phyloP scores from a whole-genome alignment of 495 filamentous ascomycete species.

The Aspergillus heteromorphus region DNA sequence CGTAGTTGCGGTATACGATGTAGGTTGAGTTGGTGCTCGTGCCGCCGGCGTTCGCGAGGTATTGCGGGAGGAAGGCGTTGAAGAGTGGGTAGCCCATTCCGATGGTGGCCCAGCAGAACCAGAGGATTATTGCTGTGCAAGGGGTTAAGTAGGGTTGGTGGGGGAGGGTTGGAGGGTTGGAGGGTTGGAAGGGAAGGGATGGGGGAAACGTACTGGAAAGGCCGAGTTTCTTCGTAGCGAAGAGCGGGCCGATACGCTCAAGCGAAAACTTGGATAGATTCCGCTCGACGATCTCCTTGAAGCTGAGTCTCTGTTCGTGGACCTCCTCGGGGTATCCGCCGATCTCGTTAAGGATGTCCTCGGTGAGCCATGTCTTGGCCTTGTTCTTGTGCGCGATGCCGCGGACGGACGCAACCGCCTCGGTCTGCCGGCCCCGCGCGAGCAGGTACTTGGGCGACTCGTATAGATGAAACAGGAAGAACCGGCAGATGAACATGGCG shows the following conservation, averaged over 20 bases:
- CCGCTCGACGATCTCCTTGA: constrained; percentile 41
- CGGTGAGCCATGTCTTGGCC: constrained; percentile 48
- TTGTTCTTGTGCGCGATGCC: constrained; percentile 52
- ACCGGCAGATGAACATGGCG: constrained; percentile 62
- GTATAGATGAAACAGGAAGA: constrained; percentile 71
- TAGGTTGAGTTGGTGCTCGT: constrained; percentile 30
- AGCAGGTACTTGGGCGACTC: constrained; percentile 81
- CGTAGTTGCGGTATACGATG: constrained; percentile 56
- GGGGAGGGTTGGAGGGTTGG: constrained; percentile 20
- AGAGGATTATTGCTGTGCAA: no score
- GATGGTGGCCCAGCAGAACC: constrained; percentile 54
- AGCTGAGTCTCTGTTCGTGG: constrained; percentile 30
- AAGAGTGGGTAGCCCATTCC: constrained; percentile 56
- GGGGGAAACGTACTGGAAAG: constrained; percentile 33
- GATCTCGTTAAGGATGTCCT: constrained; percentile 49
- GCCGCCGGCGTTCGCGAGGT: constrained; percentile 41
- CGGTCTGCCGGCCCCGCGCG: constrained; percentile 62
- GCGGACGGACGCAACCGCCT: constrained; percentile 67
- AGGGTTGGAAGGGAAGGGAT: neutral
- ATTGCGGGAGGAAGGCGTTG: constrained; percentile 57
- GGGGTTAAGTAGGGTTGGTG: constrained; percentile 20
- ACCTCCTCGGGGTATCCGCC: constrained; percentile 39
- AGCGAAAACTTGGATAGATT: constrained; percentile 52
- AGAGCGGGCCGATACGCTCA: constrained; percentile 49
- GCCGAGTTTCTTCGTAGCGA: constrained; percentile 46